A percentile compares a stretch with the other conserved stretches of the same genome.
Conservation (phyloP, 176 grass and related monocot species). For the Phragmites australis region DNA sequence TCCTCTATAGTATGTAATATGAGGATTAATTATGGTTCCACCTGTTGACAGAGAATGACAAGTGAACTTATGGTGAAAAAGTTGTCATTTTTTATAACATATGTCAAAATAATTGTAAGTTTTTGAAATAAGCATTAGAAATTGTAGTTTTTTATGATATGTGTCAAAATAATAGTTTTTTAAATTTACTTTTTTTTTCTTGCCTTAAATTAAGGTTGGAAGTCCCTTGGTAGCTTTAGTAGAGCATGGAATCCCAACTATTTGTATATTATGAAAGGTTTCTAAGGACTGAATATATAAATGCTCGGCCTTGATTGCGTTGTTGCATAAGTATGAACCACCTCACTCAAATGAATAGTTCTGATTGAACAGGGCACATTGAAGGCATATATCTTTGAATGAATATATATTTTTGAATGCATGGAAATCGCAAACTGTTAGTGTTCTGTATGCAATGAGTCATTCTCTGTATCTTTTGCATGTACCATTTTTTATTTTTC, state of each 20-base stretch:
- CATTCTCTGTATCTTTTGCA: conserved; percentile 13
- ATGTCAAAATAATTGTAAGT: too few relatives aligned
- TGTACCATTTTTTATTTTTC: conserved; percentile 19
- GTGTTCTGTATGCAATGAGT: conserved; percentile 2
- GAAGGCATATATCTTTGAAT: too few relatives aligned
- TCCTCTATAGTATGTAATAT: too few relatives aligned
- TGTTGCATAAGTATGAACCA: background rate
- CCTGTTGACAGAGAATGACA: too few relatives aligned
- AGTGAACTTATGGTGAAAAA: too few relatives aligned
- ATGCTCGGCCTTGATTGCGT: conserved; percentile 24
- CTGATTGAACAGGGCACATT: conserved; percentile 10
- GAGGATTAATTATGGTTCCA: too few relatives aligned
- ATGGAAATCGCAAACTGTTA: background rate
- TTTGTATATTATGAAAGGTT: conserved; percentile 58
- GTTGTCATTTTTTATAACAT: too few relatives aligned
- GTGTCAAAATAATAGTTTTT: too few relatives aligned
- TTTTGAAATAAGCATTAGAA: too few relatives aligned
- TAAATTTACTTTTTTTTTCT: too few relatives aligned
- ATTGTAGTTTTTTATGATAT: too few relatives aligned
- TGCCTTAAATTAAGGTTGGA: conserved; percentile 25
- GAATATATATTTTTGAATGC: too few relatives aligned
- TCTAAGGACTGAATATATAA: conserved; percentile 43
- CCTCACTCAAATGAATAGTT: conserved; percentile 3
- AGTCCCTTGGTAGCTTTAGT: conserved; percentile 33
- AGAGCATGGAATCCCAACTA: conserved; percentile 32